Conservation (phyloP, 306 rosid genomes). For the Vigna radiata region DNA sequence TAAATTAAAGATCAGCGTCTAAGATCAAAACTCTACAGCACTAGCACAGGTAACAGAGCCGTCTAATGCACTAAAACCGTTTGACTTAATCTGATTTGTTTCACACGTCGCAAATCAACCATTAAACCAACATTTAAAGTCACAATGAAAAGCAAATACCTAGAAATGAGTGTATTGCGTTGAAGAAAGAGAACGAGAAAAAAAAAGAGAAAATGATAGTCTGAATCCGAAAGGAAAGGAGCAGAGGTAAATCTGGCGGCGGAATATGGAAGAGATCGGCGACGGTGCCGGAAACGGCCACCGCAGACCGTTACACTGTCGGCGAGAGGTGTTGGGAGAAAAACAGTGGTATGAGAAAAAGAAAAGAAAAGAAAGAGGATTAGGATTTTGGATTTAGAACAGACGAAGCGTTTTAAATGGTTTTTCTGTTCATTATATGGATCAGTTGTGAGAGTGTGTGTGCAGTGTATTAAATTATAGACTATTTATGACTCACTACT, state of each 20-base stretch:
- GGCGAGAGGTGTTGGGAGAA: conserved; percentile 46
- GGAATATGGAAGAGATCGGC: conserved; percentile 45
- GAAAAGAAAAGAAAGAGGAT: neutral
- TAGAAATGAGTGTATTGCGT: neutral
- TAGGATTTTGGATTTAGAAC: neutral
- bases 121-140: neutral
- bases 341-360: neutral
- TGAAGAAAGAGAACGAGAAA: conserved; percentile 15
- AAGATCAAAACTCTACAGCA: conserved; percentile 39
- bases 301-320: conserved; percentile 63
- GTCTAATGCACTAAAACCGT: conserved; percentile 21
- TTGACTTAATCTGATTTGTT: conserved; percentile 6
- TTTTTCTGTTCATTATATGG: neutral
- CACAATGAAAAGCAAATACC: neutral
- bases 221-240: conserved; percentile 42
- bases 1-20: neutral
- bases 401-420: conserved; percentile 60
- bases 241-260: conserved; percentile 34
- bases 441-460: neutral
- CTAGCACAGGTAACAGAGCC: neutral
- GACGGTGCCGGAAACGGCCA: conserved; percentile 48
- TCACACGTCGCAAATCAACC: neutral
- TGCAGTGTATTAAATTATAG: neutral
- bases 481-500: neutral
- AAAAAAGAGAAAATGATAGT: neutral